Percentiles rank a stretch among this genome's conserved stretches.
Evolutionary conservation across 2,329 filamentous ascomycete species (phyloP).

Genomic region (Aspergillus phoenicis): DNA sequence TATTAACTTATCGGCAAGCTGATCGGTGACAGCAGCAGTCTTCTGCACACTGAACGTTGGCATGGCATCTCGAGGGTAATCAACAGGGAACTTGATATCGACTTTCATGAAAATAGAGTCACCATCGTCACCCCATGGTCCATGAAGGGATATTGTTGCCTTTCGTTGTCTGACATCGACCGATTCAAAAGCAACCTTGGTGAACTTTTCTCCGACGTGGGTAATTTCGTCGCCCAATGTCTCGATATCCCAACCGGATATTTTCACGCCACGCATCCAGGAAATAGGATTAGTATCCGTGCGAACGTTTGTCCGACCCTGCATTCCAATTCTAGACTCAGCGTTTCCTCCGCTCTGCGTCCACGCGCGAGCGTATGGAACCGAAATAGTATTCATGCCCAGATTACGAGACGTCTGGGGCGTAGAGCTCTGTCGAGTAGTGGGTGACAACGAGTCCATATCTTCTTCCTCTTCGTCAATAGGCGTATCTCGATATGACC

Average conservation of each 20-base stretch:
- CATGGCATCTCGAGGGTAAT: slow-evolving; percentile 56
- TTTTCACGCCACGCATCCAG: slow-evolving; percentile 68
- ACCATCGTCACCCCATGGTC: slow-evolving; percentile 60
- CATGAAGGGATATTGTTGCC: slow-evolving; percentile 60
- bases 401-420: slow-evolving; percentile 33
- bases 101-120: slow-evolving; percentile 59
- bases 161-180: slow-evolving; percentile 58
- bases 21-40: slow-evolving; percentile 58
- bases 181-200: slow-evolving; percentile 61
- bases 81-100: slow-evolving; percentile 59
- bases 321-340: slow-evolving; percentile 52
- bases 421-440: slow-evolving; percentile 23
- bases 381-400: slow-evolving; percentile 54
- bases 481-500: slow-evolving; percentile 77
- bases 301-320: slow-evolving; percentile 50
- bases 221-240: slow-evolving; percentile 64
- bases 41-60: slow-evolving; percentile 59
- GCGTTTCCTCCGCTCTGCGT: slow-evolving; percentile 51
- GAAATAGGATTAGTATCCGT: slow-evolving; percentile 61
- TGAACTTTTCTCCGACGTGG: slow-evolving; percentile 62
- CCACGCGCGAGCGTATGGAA: slow-evolving; percentile 54
- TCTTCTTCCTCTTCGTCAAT: slow-evolving; percentile 61
- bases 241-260: slow-evolving; percentile 57
- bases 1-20: slow-evolving; percentile 52
- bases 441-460: slow-evolving; percentile 34